Percentiles rank a stretch among this genome's conserved stretches.
Evolutionary conservation across 2,329 filamentous ascomycete genomes (phyloP).

Genomic region (Phaeoacremonium minimum): DNA sequence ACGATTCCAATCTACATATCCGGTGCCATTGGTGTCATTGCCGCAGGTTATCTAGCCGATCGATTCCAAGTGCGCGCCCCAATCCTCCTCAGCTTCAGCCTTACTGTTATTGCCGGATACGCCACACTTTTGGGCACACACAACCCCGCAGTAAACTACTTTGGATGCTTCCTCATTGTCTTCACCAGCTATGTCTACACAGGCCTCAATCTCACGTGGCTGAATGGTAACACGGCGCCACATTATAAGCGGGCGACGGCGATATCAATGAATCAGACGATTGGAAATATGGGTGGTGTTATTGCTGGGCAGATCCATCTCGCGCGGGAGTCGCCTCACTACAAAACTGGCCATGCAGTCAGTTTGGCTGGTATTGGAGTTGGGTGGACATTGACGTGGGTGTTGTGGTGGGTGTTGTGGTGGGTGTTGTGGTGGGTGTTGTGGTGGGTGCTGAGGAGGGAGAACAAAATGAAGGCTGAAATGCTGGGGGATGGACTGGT

Average conservation of each 20-base stretch:
- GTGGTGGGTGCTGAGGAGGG: too few species aligned
- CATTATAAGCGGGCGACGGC: background rate
- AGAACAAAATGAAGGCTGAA: too few species aligned
- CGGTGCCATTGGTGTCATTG: background rate
- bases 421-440: too few species aligned
- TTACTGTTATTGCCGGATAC: background rate
- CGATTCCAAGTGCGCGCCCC: background rate
- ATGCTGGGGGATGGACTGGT: too few species aligned
- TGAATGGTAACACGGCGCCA: background rate
- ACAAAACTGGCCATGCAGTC: background rate
- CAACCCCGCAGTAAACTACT: background rate
- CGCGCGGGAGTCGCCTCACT: background rate
- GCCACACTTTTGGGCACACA: background rate
- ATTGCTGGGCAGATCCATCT: background rate
- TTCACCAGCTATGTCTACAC: background rate
- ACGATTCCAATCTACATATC: background rate
- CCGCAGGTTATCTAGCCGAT: background rate
- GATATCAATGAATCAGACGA: background rate
- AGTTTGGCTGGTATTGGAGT: background rate
- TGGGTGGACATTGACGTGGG: background rate
- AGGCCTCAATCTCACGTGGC: background rate
- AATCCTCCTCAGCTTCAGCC: background rate
- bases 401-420: too few species aligned
- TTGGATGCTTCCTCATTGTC: background rate
- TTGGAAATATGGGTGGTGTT: background rate